Base-by-base conservation (phyloP, 345 rosid genomes). In the Melastoma malabathricum region DNA sequence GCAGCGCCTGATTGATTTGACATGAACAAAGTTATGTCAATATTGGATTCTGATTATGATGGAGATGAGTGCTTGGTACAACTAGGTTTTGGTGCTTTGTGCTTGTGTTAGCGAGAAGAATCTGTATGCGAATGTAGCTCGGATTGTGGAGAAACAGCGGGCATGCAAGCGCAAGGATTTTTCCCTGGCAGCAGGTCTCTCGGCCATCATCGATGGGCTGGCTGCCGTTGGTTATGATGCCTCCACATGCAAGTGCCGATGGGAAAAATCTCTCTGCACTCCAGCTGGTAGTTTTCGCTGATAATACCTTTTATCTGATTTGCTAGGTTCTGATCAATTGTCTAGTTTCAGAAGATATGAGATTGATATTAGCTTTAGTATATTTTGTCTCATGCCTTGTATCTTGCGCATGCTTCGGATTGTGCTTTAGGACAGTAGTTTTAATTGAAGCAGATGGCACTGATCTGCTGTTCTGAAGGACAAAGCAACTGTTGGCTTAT, bases 241-340 rank as follows among this genome's bases (percentile, higher is more conserved):
- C 18, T 73, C 88, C 12, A 59, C 78, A 44, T 87, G 97, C 82
- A 92, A 68, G 65, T 81, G 94, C 65, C 83, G 77, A 44, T 92
- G 97, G 97, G 99, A 79, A 53, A 84, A 79, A 65, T 62, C 86
- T 3, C 63, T 76, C 51, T 69, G 79, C 31, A 75, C 60, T 65
- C 90, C 84, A 47, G 80, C 96, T 44, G 94, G 98, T 90, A 13
- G 3, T 23, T 45, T 29, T 45, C 23, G 5, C 13, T 44, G 10
- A 47, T 17, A 9, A 6, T 55, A 43, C 50, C 15, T 29, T 57
- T 61, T 41, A n/a, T 52, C 59, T 61, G 27, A 64, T 38, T 54
- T 44, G 43, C 49, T 38, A 31, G 9, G 6, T 13, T 57, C 41
- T 15, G 15, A 2, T 18, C 17, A 25, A 13, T 14, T 3, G 7